Conservation (phyloP, 2,329 filamentous ascomycete genomes). For the Colletotrichum graminicola region DNA sequence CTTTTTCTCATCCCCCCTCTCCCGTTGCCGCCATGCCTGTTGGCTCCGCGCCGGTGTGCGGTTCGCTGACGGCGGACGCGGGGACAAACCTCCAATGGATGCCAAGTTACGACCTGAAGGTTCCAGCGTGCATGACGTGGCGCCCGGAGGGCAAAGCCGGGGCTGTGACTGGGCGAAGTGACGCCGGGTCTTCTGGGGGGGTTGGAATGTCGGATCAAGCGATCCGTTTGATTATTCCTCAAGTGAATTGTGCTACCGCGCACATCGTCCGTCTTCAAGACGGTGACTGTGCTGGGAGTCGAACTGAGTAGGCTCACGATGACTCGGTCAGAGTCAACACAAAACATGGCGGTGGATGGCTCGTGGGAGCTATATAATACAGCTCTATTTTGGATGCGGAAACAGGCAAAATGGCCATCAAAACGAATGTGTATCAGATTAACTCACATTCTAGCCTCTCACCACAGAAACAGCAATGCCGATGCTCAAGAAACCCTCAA, state of each 20-base stretch:
- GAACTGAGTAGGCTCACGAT: neutral
- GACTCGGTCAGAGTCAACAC: constrained; percentile 1
- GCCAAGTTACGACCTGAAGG: neutral
- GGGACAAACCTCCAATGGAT: neutral
- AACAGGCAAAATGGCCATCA: neutral
- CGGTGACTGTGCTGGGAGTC: neutral
- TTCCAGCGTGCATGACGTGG: neutral
- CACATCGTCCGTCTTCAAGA: neutral
- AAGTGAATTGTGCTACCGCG: neutral
- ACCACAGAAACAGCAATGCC: neutral
- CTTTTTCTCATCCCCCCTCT: neutral
- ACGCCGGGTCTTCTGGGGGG: neutral
- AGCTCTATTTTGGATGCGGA: neutral
- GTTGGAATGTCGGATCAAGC: neutral
- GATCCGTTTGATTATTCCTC: neutral
- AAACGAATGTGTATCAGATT: neutral
- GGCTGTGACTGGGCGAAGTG: neutral
- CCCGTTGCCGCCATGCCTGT: neutral
- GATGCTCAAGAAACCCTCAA: neutral
- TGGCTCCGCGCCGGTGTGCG: neutral
- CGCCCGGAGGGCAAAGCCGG: neutral
- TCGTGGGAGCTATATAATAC: neutral
- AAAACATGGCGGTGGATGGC: too few relatives aligned
- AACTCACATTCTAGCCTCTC: neutral
- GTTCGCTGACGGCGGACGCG: neutral